Evolutionary conservation across 2,329 filamentous ascomycete genomes (phyloP).

Genomic region (Magnaporthiopsis rhizophila): DNA sequence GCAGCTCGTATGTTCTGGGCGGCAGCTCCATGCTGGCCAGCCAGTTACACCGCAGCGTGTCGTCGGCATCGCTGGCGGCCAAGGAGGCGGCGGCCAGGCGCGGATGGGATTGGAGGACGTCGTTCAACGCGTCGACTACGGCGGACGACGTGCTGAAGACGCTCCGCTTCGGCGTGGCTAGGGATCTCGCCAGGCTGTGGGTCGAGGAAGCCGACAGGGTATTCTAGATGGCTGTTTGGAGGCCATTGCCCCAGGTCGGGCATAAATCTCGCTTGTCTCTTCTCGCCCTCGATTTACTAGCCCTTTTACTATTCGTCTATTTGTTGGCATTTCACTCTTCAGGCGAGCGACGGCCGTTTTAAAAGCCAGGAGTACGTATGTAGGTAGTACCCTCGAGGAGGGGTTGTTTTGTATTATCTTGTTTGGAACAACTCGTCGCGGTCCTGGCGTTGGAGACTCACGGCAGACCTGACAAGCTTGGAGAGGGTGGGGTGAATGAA

Average conservation of each 20-base stretch:
- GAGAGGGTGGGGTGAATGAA: not conserved
- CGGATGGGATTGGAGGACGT: constrained; percentile 50
- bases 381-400: not conserved
- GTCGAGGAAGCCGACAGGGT: constrained; percentile 51
- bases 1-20: constrained; percentile 59
- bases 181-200: constrained; percentile 65
- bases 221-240: not conserved
- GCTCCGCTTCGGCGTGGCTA: constrained; percentile 65
- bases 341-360: not conserved
- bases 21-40: constrained; percentile 64
- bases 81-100: constrained; percentile 22
- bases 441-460: not conserved
- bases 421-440: not conserved
- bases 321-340: too few relatives aligned
- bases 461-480: not conserved
- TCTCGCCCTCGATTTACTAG: not conserved
- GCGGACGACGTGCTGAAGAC: constrained; percentile 65
- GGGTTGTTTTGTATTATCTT: not conserved
- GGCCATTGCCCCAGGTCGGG: not conserved
- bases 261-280: not conserved
- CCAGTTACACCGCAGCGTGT: constrained; percentile 51
- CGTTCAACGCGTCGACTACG: constrained; percentile 46
- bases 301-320: not conserved
- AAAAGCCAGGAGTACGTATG: not conserved
- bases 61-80: constrained; percentile 39